Evolutionary conservation across 2,329 filamentous ascomycete genomes (phyloP), one percentile per base, ranked within the genome.

Genomic region (Fusarium nodosum): DNA sequence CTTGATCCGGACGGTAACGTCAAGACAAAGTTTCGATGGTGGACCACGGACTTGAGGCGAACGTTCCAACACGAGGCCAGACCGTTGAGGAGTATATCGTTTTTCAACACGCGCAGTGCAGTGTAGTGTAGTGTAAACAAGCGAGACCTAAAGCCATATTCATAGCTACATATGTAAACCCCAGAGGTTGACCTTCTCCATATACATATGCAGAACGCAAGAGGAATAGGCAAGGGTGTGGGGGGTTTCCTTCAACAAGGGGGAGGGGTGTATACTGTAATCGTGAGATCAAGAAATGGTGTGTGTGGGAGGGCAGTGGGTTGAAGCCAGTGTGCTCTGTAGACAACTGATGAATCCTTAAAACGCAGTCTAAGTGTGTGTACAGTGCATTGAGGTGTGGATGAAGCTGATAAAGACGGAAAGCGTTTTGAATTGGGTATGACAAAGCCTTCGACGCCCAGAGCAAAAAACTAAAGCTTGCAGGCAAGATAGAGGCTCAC

Each of bases 81-180:
- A 61, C 60, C 68, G 68, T 73, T 73, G 65, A 59, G 46, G 64
- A 71, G 64, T 64, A 71, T 68, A 72, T 68, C 57, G 54, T 65
- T 59, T 51, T 65, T 59, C 55, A 60, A 68, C 57, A 63, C 60
- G 61, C 61, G 64, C 48, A 58, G 60, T 47, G 56, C 15, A 63
- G 41, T 39, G 58, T 41, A 62, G 57, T 59, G 63, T 51, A 48
- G 62, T 69, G 47, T 45, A 62, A 56, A 64, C 55, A 69, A 71
- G 60, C 62, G 57, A 66, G 67, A 72, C 56, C 67, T 63, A 51
- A 57, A 71, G 71, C 59, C 69, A 66, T 74, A 58, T 61, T 60
- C 64, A 68, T 62, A 62, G 62, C 64, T 74, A 74, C 64, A 74
- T 73, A 73, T 74, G 72, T 72, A 72, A 58, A 54, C 62, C 66